These are phyloP conservation scores for Porcisia deanei DNA, from an alignment of 208 protist genomes.

Conservation along the genomic window DNA sequence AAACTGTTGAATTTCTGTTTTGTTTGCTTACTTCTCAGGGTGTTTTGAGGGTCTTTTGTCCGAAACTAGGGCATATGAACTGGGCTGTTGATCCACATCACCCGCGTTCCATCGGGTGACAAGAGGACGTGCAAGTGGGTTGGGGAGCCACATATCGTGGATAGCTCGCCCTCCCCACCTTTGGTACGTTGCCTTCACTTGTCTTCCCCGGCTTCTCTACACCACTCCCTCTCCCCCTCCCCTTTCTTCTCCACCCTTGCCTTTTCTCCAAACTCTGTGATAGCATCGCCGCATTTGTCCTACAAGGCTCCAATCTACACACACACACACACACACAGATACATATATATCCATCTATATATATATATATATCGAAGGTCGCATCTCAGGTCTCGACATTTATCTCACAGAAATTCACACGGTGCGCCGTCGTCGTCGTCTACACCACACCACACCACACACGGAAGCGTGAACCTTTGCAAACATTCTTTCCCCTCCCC, in stretches of 20 bases:
- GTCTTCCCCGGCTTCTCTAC: background rate
- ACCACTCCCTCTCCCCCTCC: background rate
- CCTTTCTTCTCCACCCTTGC: background rate
- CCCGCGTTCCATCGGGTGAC: no score
- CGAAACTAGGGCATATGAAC: background rate
- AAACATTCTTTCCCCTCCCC: background rate
- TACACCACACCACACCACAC: background rate
- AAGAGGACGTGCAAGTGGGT: background rate
- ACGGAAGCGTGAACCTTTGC: background rate
- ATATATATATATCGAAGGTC: background rate
- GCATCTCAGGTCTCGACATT: background rate
- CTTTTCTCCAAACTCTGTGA: background rate
- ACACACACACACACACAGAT: background rate
- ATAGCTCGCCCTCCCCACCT: background rate
- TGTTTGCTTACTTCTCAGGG: background rate
- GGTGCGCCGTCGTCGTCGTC: background rate
- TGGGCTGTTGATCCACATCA: background rate
- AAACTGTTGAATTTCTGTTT: background rate
- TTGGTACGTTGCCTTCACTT: background rate
- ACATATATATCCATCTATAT: background rate
- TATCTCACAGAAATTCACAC: background rate
- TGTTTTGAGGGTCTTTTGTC: background rate
- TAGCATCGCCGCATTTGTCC: no score
- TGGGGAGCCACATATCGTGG: background rate
- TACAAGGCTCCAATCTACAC: background rate